Conservation (phyloP, 2,329 filamentous ascomycete species). For the Drechslerella dactyloides region DNA sequence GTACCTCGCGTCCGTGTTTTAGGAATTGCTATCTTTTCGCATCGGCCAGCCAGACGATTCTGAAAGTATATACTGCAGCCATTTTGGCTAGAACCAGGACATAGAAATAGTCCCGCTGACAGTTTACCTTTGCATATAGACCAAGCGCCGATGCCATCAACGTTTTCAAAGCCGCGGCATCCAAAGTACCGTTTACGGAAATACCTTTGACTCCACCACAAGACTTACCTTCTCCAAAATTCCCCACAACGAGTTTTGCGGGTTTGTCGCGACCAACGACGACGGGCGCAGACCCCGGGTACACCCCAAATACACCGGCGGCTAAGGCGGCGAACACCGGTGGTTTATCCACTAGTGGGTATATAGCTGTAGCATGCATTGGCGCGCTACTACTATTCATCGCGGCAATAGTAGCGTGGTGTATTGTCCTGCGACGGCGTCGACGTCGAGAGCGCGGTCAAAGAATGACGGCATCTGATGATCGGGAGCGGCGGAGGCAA, state of each 20-base stretch:
- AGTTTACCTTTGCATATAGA: conserved; percentile 20
- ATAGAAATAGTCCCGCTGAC: conserved; percentile 33
- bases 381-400: conserved; percentile 29
- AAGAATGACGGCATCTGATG: conserved; percentile 16
- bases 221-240: conserved; percentile 43
- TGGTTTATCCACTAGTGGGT: conserved; percentile 43
- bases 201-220: conserved; percentile 35
- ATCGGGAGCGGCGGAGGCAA: conserved; percentile 34
- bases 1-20: background rate
- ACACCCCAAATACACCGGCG: conserved; percentile 25
- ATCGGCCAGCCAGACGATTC: conserved; percentile 1
- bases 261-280: conserved; percentile 5
- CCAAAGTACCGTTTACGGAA: conserved; percentile 32
- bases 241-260: conserved; percentile 19
- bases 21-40: background rate
- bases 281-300: conserved; percentile 18
- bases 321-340: background rate
- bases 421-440: conserved; percentile 19
- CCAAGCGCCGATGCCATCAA: conserved; percentile 35
- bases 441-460: conserved; percentile 22
- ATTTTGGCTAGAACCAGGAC: conserved; percentile 41
- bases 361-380: conserved; percentile 44
- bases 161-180: conserved; percentile 36
- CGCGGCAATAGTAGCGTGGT: conserved; percentile 31
- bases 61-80: conserved; percentile 37